Conservation (phyloP, 108 stramenopile genomes). For the Stephanodiscus minutulus region DNA sequence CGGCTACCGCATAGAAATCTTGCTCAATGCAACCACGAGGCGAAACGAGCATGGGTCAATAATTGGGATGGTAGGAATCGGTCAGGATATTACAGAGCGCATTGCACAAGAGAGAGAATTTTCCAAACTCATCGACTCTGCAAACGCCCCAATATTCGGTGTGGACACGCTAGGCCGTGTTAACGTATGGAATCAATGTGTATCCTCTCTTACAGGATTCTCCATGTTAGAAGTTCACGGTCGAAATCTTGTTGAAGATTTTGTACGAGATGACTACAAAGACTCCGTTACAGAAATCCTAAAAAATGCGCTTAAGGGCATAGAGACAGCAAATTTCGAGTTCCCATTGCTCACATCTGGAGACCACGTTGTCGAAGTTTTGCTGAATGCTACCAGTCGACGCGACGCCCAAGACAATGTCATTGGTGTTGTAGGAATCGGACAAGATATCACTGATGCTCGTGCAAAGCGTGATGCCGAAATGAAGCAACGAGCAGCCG, state of each 20-base stretch:
- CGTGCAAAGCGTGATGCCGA: constrained; percentile 51
- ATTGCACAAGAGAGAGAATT: constrained; percentile 60
- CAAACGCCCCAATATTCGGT: constrained; percentile 86
- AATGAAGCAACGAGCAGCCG: constrained; percentile 33
- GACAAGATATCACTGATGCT: constrained; percentile 49
- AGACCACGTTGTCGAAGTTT: constrained; percentile 48
- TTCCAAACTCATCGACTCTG: constrained; percentile 73
- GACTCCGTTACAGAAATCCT: constrained; percentile 38
- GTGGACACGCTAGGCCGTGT: constrained; percentile 73
- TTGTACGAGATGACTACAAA: constrained; percentile 42
- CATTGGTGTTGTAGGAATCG: constrained; percentile 55
- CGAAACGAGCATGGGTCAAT: constrained; percentile 63
- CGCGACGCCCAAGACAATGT: constrained; percentile 62
- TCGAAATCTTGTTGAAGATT: constrained; percentile 42
- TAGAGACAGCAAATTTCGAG: constrained; percentile 48
- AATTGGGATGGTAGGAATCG: constrained; percentile 63
- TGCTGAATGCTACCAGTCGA: constrained; percentile 77
- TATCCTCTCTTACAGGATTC: constrained; percentile 41
- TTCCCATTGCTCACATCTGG: constrained; percentile 42
- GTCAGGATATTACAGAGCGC: constrained; percentile 66
- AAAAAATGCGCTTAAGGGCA: constrained; percentile 41
- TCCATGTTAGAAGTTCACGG: constrained; percentile 33
- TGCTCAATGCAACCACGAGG: constrained; percentile 69
- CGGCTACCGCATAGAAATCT: constrained; percentile 37
- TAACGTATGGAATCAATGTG: constrained; percentile 61